Percentiles rank a stretch among this genome's conserved stretches.
These are phyloP conservation scores for Leucogyrophana mollusca DNA, from an alignment of 768 basidiomycete species.

Conservation along the genomic window DNA sequence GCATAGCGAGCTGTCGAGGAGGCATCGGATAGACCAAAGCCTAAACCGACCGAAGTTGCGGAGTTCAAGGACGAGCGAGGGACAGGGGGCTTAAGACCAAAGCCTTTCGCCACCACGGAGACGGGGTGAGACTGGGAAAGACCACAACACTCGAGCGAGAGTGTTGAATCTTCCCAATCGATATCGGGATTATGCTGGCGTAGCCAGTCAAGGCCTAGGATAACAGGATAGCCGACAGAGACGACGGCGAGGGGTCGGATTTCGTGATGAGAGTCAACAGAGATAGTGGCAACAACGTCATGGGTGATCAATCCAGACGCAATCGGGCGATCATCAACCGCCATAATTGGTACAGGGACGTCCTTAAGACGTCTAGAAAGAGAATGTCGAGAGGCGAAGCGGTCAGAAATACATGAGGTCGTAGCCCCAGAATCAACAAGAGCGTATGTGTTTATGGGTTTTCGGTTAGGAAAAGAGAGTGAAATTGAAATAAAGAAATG, in stretches of 20 bases:
- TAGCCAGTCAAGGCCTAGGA: conserved; percentile 3
- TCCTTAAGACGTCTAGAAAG: conserved; percentile 30
- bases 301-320: conserved; percentile 40
- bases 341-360: conserved; percentile 32
- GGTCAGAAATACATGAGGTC: conserved; percentile 34
- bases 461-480: conserved; percentile 29
- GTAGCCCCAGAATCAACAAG: conserved; percentile 38
- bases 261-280: conserved; percentile 27
- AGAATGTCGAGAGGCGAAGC: conserved; percentile 30
- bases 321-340: conserved; percentile 37
- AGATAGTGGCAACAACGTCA: conserved; percentile 30
- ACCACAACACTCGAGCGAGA: conserved; percentile 21
- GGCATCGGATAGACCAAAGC: conserved; percentile 16
- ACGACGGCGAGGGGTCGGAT: conserved; percentile 28
- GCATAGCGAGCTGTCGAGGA: background rate
- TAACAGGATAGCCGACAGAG: conserved; percentile 30
- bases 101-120: conserved; percentile 19
- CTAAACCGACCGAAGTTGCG: conserved; percentile 14
- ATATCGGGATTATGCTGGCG: conserved; percentile 1
- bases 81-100: conserved; percentile 28
- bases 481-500: conserved; percentile 24
- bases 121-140: conserved; percentile 14
- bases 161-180: conserved; percentile 1
- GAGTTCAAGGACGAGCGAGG: background rate
- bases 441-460: conserved; percentile 31